phyloP scores from a whole-genome alignment of 2,329 filamentous ascomycete species.

The Penicillium crustosum region DNA sequence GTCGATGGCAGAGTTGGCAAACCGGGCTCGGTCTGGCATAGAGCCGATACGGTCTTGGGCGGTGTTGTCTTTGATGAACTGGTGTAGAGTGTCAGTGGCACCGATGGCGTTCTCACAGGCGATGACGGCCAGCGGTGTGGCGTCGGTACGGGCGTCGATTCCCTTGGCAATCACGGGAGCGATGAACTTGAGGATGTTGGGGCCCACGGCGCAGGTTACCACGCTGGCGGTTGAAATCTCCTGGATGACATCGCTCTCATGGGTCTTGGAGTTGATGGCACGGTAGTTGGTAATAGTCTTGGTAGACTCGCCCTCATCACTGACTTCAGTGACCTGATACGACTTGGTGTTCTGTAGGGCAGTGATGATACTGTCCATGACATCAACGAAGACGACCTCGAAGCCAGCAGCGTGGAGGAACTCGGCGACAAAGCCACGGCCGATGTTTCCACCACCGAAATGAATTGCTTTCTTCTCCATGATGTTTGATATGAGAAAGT shows the following conservation, averaged over 20 bases:
- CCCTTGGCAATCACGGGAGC: slow-evolving; percentile 94
- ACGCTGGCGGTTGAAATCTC: slow-evolving; percentile 86
- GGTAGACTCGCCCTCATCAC: slow-evolving; percentile 73
- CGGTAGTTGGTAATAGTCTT: slow-evolving; percentile 93
- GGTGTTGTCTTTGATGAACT: slow-evolving; percentile 78
- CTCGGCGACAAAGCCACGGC: slow-evolving; percentile 82
- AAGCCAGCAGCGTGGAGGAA: slow-evolving; percentile 94
- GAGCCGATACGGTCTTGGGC: slow-evolving; percentile 64
- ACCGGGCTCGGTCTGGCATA: slow-evolving; percentile 74
- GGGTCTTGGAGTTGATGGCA: slow-evolving; percentile 88
- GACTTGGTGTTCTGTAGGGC: slow-evolving; percentile 70
- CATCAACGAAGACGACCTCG: slow-evolving; percentile 94
- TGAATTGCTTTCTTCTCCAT: slow-evolving; percentile 71
- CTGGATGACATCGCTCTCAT: slow-evolving; percentile 76
- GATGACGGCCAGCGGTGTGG: slow-evolving; percentile 80
- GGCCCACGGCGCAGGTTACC: slow-evolving; percentile 95
- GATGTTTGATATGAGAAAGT: slow-evolving; percentile 13
- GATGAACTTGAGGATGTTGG: slow-evolving; percentile 94
- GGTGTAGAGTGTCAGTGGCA: slow-evolving; percentile 83
- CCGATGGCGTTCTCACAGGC: slow-evolving; percentile 98
- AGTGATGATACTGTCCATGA: slow-evolving; percentile 80
- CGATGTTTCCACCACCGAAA: slow-evolving; percentile 85
- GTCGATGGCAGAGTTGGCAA: slow-evolving; percentile 97
- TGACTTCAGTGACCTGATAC: slow-evolving; percentile 93
- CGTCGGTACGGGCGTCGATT: slow-evolving; percentile 69